Evolutionary conservation across 257 asterid species (phyloP).

Genomic region (Plantago elongata): DNA sequence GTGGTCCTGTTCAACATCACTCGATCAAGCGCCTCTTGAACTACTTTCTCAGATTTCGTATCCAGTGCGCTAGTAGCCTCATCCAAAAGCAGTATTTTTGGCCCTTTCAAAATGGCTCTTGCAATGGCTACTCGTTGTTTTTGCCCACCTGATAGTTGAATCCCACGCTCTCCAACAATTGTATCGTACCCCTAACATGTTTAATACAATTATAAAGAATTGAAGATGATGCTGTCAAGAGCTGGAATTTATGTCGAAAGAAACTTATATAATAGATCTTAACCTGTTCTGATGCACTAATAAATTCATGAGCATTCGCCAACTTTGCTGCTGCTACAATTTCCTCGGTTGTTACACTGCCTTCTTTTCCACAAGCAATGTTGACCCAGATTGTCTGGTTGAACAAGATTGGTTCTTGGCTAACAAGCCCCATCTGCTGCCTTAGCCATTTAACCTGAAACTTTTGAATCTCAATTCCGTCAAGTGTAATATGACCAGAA

Average conservation of each 20-base stretch:
- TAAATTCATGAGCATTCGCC: slow-evolving; percentile 73
- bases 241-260: too few relatives aligned
- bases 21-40: slow-evolving; percentile 60
- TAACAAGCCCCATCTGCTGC: slow-evolving; percentile 76
- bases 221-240: too few relatives aligned
- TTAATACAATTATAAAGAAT: not conserved
- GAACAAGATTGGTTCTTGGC: slow-evolving; percentile 70
- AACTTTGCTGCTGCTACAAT: slow-evolving; percentile 48
- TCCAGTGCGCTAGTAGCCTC: slow-evolving; percentile 74
- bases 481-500: slow-evolving; percentile 51
- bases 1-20: slow-evolving; percentile 59
- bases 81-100: slow-evolving; percentile 48
- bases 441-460: slow-evolving; percentile 64
- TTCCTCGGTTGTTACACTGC: slow-evolving; percentile 51
- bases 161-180: slow-evolving; percentile 59
- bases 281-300: slow-evolving; percentile 49
- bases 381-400: slow-evolving; percentile 67
- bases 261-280: not conserved
- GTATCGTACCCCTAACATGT: slow-evolving; percentile 58
- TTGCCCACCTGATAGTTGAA: slow-evolving; percentile 69
- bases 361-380: slow-evolving; percentile 64
- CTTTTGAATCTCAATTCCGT: slow-evolving; percentile 55
- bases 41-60: slow-evolving; percentile 60
- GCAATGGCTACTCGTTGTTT: slow-evolving; percentile 80
- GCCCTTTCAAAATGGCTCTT: slow-evolving; percentile 57